These are phyloP conservation scores for Candida qinlingensis DNA, from an alignment of 805 yeast species.

Conservation along the genomic window DNA sequence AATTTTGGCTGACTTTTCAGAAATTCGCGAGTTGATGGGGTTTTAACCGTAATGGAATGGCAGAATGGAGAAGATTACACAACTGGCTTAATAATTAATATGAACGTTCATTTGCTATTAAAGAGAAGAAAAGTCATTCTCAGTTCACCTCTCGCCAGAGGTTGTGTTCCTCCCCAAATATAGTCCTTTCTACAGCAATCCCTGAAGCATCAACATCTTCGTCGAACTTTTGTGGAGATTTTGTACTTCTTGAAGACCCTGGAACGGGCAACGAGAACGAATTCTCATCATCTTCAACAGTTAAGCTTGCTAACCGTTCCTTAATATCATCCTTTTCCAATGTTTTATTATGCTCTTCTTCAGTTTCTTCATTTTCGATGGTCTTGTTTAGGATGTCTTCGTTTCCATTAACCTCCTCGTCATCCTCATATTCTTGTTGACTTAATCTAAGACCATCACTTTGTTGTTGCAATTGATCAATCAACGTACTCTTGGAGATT, in stretches of 20 bases:
- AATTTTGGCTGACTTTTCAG: too few relatives aligned
- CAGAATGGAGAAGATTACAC: neutral
- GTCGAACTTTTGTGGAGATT: slow-evolving; percentile 5
- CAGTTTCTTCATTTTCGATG: neutral
- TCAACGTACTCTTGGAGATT: slow-evolving; percentile 3
- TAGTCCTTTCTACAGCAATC: neutral
- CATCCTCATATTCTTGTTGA: too few relatives aligned
- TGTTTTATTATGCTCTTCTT: neutral
- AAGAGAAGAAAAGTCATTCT: neutral
- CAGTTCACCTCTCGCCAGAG: neutral
- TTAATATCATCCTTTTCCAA: neutral
- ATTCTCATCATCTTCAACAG: slow-evolving; percentile 32
- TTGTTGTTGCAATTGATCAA: slow-evolving; percentile 4
- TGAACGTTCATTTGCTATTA: too few relatives aligned
- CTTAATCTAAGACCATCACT: neutral
- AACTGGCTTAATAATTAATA: too few relatives aligned
- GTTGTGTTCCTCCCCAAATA: slow-evolving; percentile 1
- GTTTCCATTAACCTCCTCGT: too few relatives aligned
- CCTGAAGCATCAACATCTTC: neutral
- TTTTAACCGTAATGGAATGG: too few relatives aligned
- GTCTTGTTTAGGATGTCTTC: too few relatives aligned
- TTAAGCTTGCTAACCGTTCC: neutral
- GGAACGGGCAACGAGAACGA: slow-evolving; percentile 48
- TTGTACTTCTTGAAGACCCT: slow-evolving; percentile 17
- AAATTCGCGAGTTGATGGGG: too few relatives aligned